Conservation (phyloP, 73 alveolate genomes). For the Durusdinium trenchii region DNA sequence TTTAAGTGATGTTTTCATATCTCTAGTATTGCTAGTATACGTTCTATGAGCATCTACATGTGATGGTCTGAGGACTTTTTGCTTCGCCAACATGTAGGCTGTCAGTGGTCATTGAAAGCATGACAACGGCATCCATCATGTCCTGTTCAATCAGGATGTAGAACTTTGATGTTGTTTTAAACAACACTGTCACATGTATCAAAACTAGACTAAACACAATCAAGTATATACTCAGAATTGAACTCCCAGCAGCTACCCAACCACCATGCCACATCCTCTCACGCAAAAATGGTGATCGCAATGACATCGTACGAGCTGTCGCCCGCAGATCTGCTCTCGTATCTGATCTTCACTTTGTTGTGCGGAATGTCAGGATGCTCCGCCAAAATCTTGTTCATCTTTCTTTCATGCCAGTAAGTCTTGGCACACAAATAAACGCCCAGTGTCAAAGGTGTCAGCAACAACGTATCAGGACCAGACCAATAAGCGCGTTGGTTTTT, state of each 20-base stretch:
- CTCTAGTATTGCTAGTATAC: too few species aligned
- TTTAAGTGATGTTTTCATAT: too few species aligned
- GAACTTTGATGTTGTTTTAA: too few species aligned
- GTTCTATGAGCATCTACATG: too few species aligned
- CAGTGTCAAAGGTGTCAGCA: not conserved
- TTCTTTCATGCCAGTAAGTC: not conserved
- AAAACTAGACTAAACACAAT: not conserved
- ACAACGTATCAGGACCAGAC: slow-evolving; percentile 1
- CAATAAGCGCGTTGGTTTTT: not conserved
- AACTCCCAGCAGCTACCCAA: not conserved
- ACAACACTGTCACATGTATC: not conserved
- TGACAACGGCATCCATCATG: too few species aligned
- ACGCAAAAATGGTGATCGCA: not conserved
- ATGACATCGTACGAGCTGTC: not conserved
- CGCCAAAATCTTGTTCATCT: not conserved
- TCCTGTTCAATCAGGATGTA: too few species aligned
- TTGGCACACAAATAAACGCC: not conserved
- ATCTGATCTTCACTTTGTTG: not conserved
- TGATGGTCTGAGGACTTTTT: too few species aligned
- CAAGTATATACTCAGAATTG: not conserved
- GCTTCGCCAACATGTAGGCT: too few species aligned
- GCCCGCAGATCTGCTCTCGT: slow-evolving; percentile 7
- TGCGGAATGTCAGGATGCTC: slow-evolving; percentile 2
- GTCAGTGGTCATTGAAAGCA: too few species aligned
- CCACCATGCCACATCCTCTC: not conserved